Evolutionary conservation across 2,329 filamentous ascomycete genomes (phyloP), one percentile per base, ranked within the genome.

Genomic region (Exophiala sp.): DNA sequence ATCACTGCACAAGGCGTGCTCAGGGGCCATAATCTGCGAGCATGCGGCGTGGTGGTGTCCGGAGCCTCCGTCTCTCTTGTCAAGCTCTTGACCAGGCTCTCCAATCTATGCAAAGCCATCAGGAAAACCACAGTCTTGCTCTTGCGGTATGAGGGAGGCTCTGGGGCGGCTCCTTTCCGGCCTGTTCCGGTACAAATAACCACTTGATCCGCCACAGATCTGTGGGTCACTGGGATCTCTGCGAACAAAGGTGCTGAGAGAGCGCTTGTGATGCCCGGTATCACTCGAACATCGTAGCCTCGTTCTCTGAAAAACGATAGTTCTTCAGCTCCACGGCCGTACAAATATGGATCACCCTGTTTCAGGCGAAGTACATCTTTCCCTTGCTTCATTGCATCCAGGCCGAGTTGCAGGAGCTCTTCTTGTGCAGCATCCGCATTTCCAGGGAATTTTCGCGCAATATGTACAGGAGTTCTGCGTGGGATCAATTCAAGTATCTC

Each of bases 131-230:
- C 88, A 0, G 94, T 97, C 53, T 91, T 81, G 7, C 82, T 87
- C 2, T 79, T 69, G 0, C 91, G 82, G 68, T 85, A 96, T 58
- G 85, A 85, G 0, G 94, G 94, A 33, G 91, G 90, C n/a, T 82
- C 76, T 0, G 91, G 91, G 0, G 89, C 78, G 50, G 83, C 87
- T 10, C 94, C 94, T 72, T 95, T 95, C 65, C 94, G 84, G 1
- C 94, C 94, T 0, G 94, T 99, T 0, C 94, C 94, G 0, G 94
- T 99, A 73, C 94, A 97, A n/a, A 99, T 82, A 21, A 99, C 79
- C 0, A 99, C 86, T 71, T 97, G 91, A 66, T 99, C 94, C 3
- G 90, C 87, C 0, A 96, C 88, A 41, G 88, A 88, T 4, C 94
- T 81, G 73, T 97, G 92, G 1, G 94, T 99, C 0, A 87, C 79